Base-by-base conservation (phyloP, 441 rosid species). In the Pelargonium fulgidum region DNA sequence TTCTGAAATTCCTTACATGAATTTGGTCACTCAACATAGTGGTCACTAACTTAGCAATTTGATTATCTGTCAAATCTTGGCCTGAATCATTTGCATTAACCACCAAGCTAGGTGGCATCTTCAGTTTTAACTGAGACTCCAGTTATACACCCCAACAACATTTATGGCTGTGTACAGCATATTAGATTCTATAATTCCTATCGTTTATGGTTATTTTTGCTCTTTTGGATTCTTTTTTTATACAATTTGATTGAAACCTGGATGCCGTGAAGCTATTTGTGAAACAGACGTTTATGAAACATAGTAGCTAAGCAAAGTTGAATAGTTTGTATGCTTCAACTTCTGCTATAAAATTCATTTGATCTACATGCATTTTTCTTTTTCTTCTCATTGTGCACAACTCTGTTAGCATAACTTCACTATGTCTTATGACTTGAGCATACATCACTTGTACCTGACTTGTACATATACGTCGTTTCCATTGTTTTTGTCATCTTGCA, bases 401-500 rank as follows among this genome's bases (percentile, higher is more conserved):
- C 62, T 56, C 8, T 11, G 8, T 54, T 54, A 54, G 62, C 20
- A 36, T 36, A 36, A 36, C 41, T 5, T 36, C 41, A 36, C 41
- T 36, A 36, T 5, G 41, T 36, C 3, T 36, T 36, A 4, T 36
- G 41, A 5, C 41, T 36, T 6, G 41, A 36, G 41, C 41, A 36
- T 36, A 7, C 41, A 3, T 36, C 41, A 5, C 41, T 6, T 36
- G 41, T 36, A 36, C 8, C 24, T 17, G 22, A 56, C 24, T 56
- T 56, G 62, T 56, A 16, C 24, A 56, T 56, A 56, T 56, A 56
- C 20, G 17, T 56, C 41, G 29, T 10, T 65, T 52, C 17, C 12
- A 36, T 36, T 22, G 19, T 13, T 67, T 54, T 45, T 58, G 52
- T 72, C 67, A 11, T 69, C 67, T 78, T 79, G 83, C 82, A 93